Base-by-base conservation (phyloP, 352 stramenopile genomes). In the Pythium sukuiense region DNA sequence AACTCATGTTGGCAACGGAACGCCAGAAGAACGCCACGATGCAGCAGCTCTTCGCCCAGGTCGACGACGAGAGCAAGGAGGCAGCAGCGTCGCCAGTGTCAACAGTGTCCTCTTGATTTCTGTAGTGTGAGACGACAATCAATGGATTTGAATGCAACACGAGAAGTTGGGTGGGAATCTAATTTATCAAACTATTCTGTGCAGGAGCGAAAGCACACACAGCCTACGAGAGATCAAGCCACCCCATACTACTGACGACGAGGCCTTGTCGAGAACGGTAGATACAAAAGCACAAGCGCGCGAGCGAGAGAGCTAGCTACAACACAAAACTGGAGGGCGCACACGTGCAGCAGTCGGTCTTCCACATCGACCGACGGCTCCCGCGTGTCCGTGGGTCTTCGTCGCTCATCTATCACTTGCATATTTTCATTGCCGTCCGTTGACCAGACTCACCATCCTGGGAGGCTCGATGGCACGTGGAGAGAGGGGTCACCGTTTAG, bases 1-100 rank as follows among this genome's bases (percentile, higher is more conserved):
- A 90, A 49, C 79, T 95, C 53, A 79, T 95, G 65, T 41, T 87
- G 41, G 70, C 67, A 0, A 87, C 75, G 30, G 81, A 95, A 62
- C 76, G 76, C 27, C 69, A 86, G 24, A 95, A 92, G 73, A 92
- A 87, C 50, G 69, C 72, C 32, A 79, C 74, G 43, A 92, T 95
- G 85, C 80, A 89, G 50, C 61, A 89, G 62, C 78, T 94, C 32
- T 93, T 93, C 63, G 79, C 77, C 0, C 63, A 92, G 29, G 79
- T 89, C 5, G 84, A 92, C 48, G 84, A 92, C 43, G 32, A 49
- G n/a, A 30, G 6, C 20, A 48, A 12, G 13, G 20, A 27, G 39
- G 29, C 13, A 6, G 48, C 29, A 6, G 27, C 43, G 27, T 39
- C 27, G 48, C 8, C 56, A n/a, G 35, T 16, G 20, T 32, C 32